Evolutionary conservation across 2,329 filamentous ascomycete species (phyloP), one percentile per base, ranked within the genome.

Genomic region (Dactylellina drechsleri): DNA sequence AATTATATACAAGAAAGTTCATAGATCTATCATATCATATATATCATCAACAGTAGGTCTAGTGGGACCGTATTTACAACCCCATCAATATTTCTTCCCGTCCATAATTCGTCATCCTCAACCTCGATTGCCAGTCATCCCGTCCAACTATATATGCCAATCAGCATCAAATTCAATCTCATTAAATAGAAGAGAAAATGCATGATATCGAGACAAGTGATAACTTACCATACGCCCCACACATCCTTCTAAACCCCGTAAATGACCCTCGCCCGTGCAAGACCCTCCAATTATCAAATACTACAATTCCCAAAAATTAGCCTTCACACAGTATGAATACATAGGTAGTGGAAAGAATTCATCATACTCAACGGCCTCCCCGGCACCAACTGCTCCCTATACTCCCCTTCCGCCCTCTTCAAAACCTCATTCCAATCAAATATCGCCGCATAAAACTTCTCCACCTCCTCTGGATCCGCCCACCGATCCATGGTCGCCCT

Each of bases 201-300:
- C 23, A 23, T 23, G 4, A 54, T 4, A 47, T 47, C 4, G 6
- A 47, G 5, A 10, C 2, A 47, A n/a, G 13, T 15, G 13, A 23
- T 13, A 18, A 87, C 90, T 85, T 84, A 93, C 92, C 90, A 80
- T 98, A 98, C 8, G 88, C 94, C 73, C 95, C 95, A 81, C 93
- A 97, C 80, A 99, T 91, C 78, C 93, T 89, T 78, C 95, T 86
- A 80, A 91, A 88, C 0, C 95, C 95, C 4, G 89, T 90, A 80
- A 98, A 99, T 0, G 87, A 87, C 60, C 89, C 89, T 78, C 95
- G 86, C 0, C 94, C 95, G 82, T 99, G 95, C 78, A 98, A 83
- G 40, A 97, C 91, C 72, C 95, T 87, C 93, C 94, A 97, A 80
- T 99, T 98, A 81, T 99, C 92, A 81, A 99, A 97, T 54, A 98